Evolutionary conservation across 306 rosid genomes (phyloP), one percentile per base, ranked within the genome.

Genomic region (Herpetospermum pedunculosum): DNA sequence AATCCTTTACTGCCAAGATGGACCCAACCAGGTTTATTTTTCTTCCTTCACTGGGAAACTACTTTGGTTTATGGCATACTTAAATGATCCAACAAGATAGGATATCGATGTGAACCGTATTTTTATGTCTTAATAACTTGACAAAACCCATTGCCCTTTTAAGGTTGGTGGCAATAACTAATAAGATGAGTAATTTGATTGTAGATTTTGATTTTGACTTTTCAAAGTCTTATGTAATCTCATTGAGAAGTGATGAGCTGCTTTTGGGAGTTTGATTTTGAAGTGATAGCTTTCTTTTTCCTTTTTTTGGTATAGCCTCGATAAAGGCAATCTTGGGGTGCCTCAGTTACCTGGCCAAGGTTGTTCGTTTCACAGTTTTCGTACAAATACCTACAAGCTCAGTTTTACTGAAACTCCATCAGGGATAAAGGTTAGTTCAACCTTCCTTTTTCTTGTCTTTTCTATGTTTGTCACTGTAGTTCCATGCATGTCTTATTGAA

Each of bases 271-370:
- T 43, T 65, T 60, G 70, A 64, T 46, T 46, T 40, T 37, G 29
- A 75, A 76, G 34, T 29, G 29, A 29, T 77, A 32, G 46, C 46
- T 58, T 55, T 38, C 32, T 18, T 34, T 19, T 38, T 64, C 53
- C 32, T 16, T 62, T 72, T 72, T 76, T 77, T 35, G 58, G 82
- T 84, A 78, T 83, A 90, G 98, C 58, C 86, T 88, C 12, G 96
- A 91, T 57, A 95, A 82, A 84, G 96, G 92, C 52, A 95, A 95
- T 79, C 99, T 95, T 41, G 99, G 96, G 10, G 88, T 94, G 76
- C 96, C 97, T 63, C 99, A 94, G 78, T 80, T 94, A 80, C 92
- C 96, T 10, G 99, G 99, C 53, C 96, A 94, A 83, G 99, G 99
- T 55, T 94, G 99, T 77, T 94, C 97, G n/a, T 91, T 94, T 83